Conservation (phyloP, 2,329 filamentous ascomycete genomes). For the Fusarium multiceps region DNA sequence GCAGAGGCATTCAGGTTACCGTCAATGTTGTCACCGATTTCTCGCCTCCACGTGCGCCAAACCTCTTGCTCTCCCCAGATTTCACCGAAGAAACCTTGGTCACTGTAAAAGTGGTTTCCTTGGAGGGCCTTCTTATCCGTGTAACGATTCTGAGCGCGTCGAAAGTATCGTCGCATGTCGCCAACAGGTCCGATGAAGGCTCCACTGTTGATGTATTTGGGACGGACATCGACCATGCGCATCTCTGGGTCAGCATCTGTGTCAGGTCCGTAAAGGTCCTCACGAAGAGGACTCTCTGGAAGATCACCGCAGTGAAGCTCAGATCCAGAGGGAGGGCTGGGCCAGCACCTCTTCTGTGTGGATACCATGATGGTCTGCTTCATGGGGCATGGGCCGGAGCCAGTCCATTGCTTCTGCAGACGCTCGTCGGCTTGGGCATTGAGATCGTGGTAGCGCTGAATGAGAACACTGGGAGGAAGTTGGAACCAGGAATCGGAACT, state of each 20-base stretch:
- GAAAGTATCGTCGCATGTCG: conserved; percentile 42
- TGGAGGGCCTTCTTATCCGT: conserved; percentile 21
- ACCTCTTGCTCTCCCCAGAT: conserved; percentile 46
- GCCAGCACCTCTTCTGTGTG: conserved; percentile 42
- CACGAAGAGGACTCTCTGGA: conserved; percentile 29
- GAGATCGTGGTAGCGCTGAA: conserved; percentile 43
- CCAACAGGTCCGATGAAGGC: conserved; percentile 45
- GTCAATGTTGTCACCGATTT: conserved; percentile 13
- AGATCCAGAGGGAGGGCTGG: conserved; percentile 15
- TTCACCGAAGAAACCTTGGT: conserved; percentile 47
- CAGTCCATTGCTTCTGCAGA: conserved; percentile 22
- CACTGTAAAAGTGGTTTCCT: conserved; percentile 36
- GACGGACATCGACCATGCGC: conserved; percentile 32
- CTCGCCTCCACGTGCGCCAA: conserved; percentile 35
- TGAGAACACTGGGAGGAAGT: conserved; percentile 45
- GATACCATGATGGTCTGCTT: conserved; percentile 42
- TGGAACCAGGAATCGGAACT: conserved; percentile 48
- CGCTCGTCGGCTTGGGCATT: conserved; percentile 34
- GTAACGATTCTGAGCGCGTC: conserved; percentile 38
- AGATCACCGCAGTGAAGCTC: conserved; percentile 35
- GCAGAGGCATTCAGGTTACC: neutral
- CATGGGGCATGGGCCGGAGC: conserved; percentile 28
- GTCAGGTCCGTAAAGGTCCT: conserved; percentile 38
- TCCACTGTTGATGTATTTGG: conserved; percentile 47
- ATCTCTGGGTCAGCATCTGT: conserved; percentile 32